phyloP scores from a whole-genome alignment of 108 stramenopile genomes.

The Cyclostephanos invisitatus region DNA sequence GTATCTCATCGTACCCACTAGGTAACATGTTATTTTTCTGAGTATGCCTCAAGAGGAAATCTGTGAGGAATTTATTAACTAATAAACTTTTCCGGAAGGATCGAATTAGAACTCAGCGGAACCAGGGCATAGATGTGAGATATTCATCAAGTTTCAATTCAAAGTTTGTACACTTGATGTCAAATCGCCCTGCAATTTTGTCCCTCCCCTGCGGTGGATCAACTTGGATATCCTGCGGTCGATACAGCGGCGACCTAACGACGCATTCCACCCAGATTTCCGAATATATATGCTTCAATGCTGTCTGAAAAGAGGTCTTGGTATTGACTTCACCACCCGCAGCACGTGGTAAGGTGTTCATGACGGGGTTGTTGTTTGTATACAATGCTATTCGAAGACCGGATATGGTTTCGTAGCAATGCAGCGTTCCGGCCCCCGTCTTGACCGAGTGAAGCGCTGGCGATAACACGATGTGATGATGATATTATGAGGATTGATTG shows the following conservation, averaged over 20 bases:
- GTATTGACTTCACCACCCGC: conserved; percentile 30
- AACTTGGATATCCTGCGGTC: conserved; percentile 54
- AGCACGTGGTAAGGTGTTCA: conserved; percentile 38
- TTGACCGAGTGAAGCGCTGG: conserved; percentile 69
- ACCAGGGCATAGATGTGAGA: conserved; percentile 81
- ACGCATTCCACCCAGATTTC: conserved; percentile 86
- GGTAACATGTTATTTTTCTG: no score
- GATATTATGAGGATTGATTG: conserved; percentile 8
- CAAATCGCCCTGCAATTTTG: conserved; percentile 36
- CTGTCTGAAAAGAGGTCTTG: conserved; percentile 58
- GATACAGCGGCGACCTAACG: conserved; percentile 81
- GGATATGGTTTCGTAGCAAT: conserved; percentile 82
- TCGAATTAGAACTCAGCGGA: conserved; percentile 49
- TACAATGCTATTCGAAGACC: conserved; percentile 86
- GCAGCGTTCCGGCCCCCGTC: conserved; percentile 78
- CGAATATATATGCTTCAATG: conserved; percentile 83
- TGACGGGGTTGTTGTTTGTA: conserved; percentile 61
- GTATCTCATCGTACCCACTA: neutral
- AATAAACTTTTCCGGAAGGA: neutral
- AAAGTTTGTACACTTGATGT: conserved; percentile 77
- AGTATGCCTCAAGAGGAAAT: no score
- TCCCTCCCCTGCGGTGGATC: conserved; percentile 24
- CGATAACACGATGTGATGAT: neutral
- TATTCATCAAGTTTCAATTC: conserved; percentile 76
- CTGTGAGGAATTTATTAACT: neutral